These are phyloP conservation scores for Fusarium lateritium DNA, from an alignment of 2,329 filamentous ascomycete species.

Conservation along the genomic window DNA sequence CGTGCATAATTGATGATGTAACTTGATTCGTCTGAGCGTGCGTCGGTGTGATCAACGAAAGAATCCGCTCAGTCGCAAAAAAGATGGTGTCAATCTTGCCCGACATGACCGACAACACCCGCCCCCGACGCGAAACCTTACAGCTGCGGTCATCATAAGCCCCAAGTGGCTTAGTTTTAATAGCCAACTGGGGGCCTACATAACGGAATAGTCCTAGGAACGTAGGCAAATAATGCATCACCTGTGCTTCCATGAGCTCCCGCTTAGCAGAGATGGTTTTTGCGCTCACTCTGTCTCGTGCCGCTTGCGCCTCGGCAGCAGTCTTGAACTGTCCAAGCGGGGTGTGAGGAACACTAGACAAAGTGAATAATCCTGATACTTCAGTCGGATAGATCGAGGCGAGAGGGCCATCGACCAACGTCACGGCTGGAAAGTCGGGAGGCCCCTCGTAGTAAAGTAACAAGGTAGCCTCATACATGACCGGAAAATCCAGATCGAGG, in stretches of 20 bases:
- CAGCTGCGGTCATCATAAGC: slow-evolving; percentile 18
- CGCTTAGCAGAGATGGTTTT: slow-evolving; percentile 5
- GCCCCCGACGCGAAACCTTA: slow-evolving; percentile 3
- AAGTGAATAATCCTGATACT: slow-evolving; percentile 2
- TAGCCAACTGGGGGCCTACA: slow-evolving; percentile 9
- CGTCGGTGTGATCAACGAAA: not conserved
- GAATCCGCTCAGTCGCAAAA: slow-evolving; percentile 7
- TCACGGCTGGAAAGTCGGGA: slow-evolving; percentile 9
- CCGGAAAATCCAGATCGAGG: not conserved
- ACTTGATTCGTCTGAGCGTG: too few relatives aligned
- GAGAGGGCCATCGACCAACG: slow-evolving; percentile 11
- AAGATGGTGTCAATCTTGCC: slow-evolving; percentile 22
- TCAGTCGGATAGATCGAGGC: slow-evolving; percentile 11
- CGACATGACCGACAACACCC: slow-evolving; percentile 12
- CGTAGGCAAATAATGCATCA: slow-evolving; percentile 2
- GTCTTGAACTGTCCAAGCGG: slow-evolving; percentile 11
- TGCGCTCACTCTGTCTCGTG: slow-evolving; percentile 5
- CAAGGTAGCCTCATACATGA: slow-evolving; percentile 10
- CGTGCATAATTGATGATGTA: not conserved
- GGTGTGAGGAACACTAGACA: slow-evolving; percentile 20
- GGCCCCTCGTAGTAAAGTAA: slow-evolving; percentile 13
- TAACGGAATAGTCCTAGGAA: not conserved
- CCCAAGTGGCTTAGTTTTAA: slow-evolving; percentile 10
- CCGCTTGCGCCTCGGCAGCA: slow-evolving; percentile 10
- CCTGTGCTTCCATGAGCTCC: slow-evolving; percentile 11